These are phyloP conservation scores for Hymenoscyphus salicellus DNA, from an alignment of 2,329 filamentous ascomycete genomes.

Conservation along the genomic window DNA sequence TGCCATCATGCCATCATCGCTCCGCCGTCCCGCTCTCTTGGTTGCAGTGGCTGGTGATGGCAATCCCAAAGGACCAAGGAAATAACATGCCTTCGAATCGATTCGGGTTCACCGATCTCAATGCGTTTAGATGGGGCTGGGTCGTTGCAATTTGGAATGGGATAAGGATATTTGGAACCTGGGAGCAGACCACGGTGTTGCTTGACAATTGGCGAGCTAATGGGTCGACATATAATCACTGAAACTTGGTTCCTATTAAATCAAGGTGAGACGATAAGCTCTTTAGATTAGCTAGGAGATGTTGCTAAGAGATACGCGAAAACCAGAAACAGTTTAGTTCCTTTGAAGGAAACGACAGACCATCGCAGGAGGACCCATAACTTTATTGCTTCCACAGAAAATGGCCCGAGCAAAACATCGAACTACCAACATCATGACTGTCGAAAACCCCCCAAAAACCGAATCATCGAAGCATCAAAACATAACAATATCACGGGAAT, in stretches of 20 bases:
- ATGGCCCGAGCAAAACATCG: not conserved
- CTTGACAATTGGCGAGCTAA: not conserved
- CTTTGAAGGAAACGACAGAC: not conserved
- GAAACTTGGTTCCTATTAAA: not conserved
- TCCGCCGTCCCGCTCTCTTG: too few relatives aligned
- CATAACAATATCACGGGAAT: not conserved
- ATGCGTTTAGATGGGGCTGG: too few relatives aligned
- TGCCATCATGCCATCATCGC: not conserved
- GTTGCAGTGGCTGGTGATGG: too few relatives aligned
- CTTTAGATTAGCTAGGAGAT: not conserved
- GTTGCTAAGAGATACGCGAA: not conserved
- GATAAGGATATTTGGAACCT: not conserved
- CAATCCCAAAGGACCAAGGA: too few relatives aligned
- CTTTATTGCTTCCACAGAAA: not conserved
- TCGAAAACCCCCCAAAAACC: too few relatives aligned
- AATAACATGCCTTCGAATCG: too few relatives aligned
- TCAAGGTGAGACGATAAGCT: not conserved
- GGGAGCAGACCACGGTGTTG: not conserved
- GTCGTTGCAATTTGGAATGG: too few relatives aligned
- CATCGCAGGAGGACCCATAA: not conserved
- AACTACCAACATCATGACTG: too few relatives aligned
- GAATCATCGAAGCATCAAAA: not conserved
- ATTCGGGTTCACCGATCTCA: too few relatives aligned
- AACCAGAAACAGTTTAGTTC: not conserved
- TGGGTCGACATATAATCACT: not conserved